Evolutionary conservation across 192 early-diverging fungal genomes (phyloP).

Genomic region (Coemansia sp.): DNA sequence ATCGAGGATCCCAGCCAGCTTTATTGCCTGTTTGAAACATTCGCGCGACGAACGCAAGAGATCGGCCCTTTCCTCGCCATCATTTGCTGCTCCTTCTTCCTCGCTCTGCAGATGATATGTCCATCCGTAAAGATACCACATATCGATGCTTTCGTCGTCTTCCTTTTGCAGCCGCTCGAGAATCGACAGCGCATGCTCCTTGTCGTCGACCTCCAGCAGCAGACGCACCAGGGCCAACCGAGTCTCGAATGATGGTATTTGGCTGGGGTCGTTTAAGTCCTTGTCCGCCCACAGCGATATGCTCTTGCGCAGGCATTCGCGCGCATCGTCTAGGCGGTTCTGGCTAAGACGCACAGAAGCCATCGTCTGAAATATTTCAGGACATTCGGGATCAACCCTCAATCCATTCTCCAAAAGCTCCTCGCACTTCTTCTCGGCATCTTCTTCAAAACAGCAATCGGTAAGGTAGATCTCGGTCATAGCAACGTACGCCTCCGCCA

Average conservation of each 20-base stretch:
- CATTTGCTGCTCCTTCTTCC: constrained; percentile 58
- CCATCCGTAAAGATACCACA: constrained; percentile 97
- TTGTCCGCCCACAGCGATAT: constrained; percentile 72
- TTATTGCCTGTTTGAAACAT: constrained; percentile 45
- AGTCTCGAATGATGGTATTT: constrained; percentile 78
- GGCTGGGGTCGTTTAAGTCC: constrained; percentile 46
- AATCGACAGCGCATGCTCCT: constrained; percentile 75
- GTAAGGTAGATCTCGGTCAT: constrained; percentile 98
- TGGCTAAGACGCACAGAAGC: constrained; percentile 91
- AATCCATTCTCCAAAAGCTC: constrained; percentile 67
- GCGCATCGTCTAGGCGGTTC: constrained; percentile 77
- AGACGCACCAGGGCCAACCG: constrained; percentile 82
- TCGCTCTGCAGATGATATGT: constrained; percentile 85
- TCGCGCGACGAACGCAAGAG: constrained; percentile 37
- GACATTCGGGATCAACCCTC: constrained; percentile 66
- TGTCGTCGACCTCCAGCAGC: constrained; percentile 79
- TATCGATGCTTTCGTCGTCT: constrained; percentile 89
- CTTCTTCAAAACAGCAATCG: constrained; percentile 92
- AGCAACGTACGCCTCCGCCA: constrained; percentile 83
- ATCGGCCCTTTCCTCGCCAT: constrained; percentile 28
- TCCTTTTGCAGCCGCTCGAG: constrained; percentile 82
- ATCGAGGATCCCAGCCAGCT: constrained; percentile 62
- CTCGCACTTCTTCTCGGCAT: constrained; percentile 87
- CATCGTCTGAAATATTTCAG: constrained; percentile 84
- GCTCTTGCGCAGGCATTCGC: constrained; percentile 61